phyloP scores from a whole-genome alignment of 1,139 yeast species.

The Entelexis sorbosivorans region DNA sequence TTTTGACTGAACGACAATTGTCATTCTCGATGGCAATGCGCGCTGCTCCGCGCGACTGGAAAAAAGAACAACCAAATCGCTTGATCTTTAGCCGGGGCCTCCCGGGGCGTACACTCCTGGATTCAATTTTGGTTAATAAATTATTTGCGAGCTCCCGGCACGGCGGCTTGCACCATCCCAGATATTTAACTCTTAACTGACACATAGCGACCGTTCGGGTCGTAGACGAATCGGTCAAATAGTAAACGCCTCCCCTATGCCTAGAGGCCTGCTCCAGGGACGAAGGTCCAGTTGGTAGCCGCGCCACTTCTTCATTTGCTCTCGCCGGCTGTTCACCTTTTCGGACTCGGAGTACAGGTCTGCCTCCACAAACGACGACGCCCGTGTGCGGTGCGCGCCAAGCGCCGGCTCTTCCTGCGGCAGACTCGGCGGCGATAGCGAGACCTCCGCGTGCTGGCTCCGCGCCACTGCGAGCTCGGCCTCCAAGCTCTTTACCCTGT shows the following conservation, averaged over 20 bases:
- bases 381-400: constrained; percentile 7
- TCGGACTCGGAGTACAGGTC: constrained; percentile 31
- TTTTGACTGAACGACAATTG: neutral
- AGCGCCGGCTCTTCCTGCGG: constrained; percentile 6
- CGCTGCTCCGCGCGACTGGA: too few species aligned
- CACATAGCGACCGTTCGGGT: neutral
- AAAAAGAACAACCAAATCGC: too few species aligned
- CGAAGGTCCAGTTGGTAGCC: constrained; percentile 85
- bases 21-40: neutral
- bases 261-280: constrained; percentile 52
- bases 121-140: neutral
- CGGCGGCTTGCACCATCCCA: neutral
- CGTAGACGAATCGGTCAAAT: constrained; percentile 26
- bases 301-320: constrained; percentile 50
- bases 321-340: constrained; percentile 26
- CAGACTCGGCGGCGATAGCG: constrained; percentile 23
- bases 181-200: too few species aligned
- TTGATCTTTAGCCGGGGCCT: too few species aligned
- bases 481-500: constrained; percentile 32
- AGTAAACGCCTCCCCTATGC: constrained; percentile 49
- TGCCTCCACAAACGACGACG: constrained; percentile 30
- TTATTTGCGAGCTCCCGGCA: neutral
- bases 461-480: constrained; percentile 35
- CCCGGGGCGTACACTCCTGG: neutral
- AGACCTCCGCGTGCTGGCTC: constrained; percentile 23